Percentiles rank a stretch among this genome's conserved stretches.
Conservation (phyloP, 129 eudicot genomes). For the Ambrosia trifida region DNA sequence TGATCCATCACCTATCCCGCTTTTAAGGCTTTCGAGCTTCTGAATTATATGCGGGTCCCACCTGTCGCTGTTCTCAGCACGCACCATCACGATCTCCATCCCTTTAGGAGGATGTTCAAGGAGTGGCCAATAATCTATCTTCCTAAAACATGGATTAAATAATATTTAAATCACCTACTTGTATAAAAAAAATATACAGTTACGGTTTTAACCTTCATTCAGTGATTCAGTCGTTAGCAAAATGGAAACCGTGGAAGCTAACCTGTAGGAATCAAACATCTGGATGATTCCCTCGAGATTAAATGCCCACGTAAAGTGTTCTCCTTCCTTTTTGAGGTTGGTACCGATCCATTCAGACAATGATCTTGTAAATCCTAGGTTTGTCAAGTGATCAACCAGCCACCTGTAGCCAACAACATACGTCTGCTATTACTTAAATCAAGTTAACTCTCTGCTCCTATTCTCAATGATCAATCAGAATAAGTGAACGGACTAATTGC, state of each 20-base stretch:
- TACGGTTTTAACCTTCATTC: neutral
- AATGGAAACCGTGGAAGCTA: neutral
- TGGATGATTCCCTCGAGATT: conserved; percentile 82
- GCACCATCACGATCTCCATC: conserved; percentile 73
- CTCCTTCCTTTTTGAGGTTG: conserved; percentile 76
- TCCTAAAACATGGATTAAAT: conserved; percentile 36
- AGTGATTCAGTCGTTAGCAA: neutral
- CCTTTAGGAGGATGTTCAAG: conserved; percentile 84
- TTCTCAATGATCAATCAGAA: neutral
- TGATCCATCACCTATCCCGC: conserved; percentile 34
- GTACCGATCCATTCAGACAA: conserved; percentile 91
- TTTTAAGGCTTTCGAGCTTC: conserved; percentile 56
- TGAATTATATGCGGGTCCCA: conserved; percentile 65
- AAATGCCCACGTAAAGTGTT: conserved; percentile 72
- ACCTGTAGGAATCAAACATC: conserved; percentile 96
- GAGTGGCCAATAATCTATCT: conserved; percentile 81
- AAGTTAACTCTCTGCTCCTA: neutral
- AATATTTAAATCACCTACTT: neutral
- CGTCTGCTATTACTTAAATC: neutral
- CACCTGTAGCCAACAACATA: conserved; percentile 50
- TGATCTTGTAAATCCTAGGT: conserved; percentile 79
- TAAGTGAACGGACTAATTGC: neutral
- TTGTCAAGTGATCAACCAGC: conserved; percentile 85
- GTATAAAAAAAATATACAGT: neutral
- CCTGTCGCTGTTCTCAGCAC: conserved; percentile 92